Evolutionary conservation across 768 basidiomycete species (phyloP).

Genomic region (Multifurca ochricompacta): DNA sequence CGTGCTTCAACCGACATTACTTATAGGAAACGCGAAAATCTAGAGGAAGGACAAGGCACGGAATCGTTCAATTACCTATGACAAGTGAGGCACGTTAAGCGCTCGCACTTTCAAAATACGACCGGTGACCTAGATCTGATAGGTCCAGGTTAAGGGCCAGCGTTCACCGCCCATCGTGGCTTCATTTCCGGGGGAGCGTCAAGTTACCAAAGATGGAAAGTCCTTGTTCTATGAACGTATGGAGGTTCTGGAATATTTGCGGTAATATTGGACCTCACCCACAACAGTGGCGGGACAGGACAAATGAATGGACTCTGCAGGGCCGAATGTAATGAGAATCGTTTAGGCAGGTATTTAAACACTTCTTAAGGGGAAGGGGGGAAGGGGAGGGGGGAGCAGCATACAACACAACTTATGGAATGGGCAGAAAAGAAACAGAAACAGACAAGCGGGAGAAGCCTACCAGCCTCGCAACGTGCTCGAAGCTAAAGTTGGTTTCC

Average conservation of each 20-base stretch:
- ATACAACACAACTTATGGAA: neutral
- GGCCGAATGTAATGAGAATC: neutral
- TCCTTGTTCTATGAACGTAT: slow-evolving; percentile 5
- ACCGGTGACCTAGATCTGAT: slow-evolving; percentile 1
- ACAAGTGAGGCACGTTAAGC: neutral
- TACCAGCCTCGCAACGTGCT: neutral
- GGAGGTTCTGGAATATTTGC: neutral
- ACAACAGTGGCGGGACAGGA: neutral
- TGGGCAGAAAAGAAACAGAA: neutral
- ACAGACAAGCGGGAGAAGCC: too few relatives aligned
- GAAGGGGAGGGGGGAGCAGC: too few relatives aligned
- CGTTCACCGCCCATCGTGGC: neutral
- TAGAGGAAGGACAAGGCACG: slow-evolving; percentile 6
- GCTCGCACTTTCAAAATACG: neutral
- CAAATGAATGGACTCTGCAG: neutral
- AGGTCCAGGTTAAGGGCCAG: neutral
- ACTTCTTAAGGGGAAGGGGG: neutral
- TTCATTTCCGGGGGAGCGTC: slow-evolving; percentile 12
- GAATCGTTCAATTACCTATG: neutral
- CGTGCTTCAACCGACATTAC: neutral
- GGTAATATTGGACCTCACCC: neutral
- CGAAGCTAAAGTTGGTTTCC: neutral
- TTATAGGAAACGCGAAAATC: neutral
- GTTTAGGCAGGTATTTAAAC: neutral
- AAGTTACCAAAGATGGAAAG: neutral